Percentiles rank a stretch among this genome's conserved stretches.
Evolutionary conservation across 345 rosid genomes (phyloP).

Genomic region (Bruguiera gymnorhiza): DNA sequence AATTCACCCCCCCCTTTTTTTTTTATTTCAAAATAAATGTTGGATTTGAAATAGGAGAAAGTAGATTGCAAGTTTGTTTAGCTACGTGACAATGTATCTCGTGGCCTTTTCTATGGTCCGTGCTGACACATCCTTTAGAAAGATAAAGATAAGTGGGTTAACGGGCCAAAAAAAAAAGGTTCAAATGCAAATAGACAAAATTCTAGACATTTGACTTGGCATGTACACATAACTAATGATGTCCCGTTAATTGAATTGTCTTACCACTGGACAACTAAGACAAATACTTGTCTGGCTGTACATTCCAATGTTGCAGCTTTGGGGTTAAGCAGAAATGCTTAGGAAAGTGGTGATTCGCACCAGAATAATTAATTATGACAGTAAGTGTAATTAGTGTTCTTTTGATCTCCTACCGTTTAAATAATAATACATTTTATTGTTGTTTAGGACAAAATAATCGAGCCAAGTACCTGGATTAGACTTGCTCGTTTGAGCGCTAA

Average conservation of each 20-base stretch:
- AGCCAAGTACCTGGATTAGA: no score
- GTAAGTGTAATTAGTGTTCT: no score
- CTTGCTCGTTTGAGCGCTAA: no score
- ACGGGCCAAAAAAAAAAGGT: not conserved
- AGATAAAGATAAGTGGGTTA: constrained; percentile 15
- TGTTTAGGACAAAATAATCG: no score
- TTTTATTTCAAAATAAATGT: constrained; percentile 12
- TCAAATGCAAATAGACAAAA: constrained; percentile 18
- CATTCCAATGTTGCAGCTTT: not conserved
- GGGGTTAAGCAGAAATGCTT: not conserved
- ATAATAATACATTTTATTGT: no score
- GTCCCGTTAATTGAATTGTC: not conserved
- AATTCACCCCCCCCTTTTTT: not conserved
- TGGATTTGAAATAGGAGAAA: constrained; percentile 18
- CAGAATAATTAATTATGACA: no score
- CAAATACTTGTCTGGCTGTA: not conserved
- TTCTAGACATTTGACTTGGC: not conserved
- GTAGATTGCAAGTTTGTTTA: constrained; percentile 35
- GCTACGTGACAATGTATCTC: constrained; percentile 33
- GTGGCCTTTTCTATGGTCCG: constrained; percentile 9
- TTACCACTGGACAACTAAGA: not conserved
- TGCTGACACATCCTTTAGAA: constrained; percentile 21
- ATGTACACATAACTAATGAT: constrained; percentile 11
- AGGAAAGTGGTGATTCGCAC: no score
- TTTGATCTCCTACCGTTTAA: no score